Percentiles rank a stretch among this genome's conserved stretches.
Evolutionary conservation across 2,329 filamentous ascomycete genomes (phyloP).

Genomic region (Fusarium veterinarium): DNA sequence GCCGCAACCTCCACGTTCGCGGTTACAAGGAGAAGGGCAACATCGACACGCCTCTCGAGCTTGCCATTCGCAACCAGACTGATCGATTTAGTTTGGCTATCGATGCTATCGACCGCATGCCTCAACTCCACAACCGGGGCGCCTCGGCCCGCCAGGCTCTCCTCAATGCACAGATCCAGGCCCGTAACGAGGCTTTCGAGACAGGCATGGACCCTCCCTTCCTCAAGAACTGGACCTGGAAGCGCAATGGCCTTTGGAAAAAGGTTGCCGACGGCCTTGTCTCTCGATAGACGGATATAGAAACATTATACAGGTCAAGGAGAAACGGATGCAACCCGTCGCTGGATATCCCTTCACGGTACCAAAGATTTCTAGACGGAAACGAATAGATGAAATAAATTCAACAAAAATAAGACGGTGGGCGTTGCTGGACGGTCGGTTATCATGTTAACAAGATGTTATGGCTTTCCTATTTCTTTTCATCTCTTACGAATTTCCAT

Average conservation of each 20-base stretch:
- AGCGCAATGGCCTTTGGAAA: conserved; percentile 56
- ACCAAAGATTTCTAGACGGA: conserved; percentile 20
- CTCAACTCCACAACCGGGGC: conserved; percentile 71
- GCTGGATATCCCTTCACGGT: neutral
- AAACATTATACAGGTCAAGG: conserved; percentile 1
- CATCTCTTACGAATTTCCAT: conserved; percentile 27
- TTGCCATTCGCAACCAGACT: conserved; percentile 81
- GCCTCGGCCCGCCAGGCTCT: conserved; percentile 71
- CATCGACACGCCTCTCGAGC: conserved; percentile 82
- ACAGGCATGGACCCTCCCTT: conserved; percentile 75
- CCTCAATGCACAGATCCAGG: conserved; percentile 71
- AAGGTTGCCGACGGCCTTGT: conserved; percentile 42
- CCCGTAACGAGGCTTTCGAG: conserved; percentile 74
- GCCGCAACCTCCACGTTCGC: conserved; percentile 75
- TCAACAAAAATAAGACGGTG: conserved; percentile 22
- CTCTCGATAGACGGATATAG: conserved; percentile 37
- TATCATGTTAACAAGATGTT: conserved; percentile 30
- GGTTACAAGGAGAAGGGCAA: conserved; percentile 88
- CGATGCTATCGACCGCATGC: conserved; percentile 77
- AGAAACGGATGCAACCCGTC: conserved; percentile 1
- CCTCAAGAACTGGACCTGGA: conserved; percentile 75
- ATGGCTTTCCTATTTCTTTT: conserved; percentile 28
- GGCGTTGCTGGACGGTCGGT: conserved; percentile 36
- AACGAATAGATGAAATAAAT: conserved; percentile 29
- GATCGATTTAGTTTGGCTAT: conserved; percentile 83